Evolutionary conservation across 768 basidiomycete genomes (phyloP), one percentile per base, ranked within the genome.

Genomic region (Lentinula guzmanii): DNA sequence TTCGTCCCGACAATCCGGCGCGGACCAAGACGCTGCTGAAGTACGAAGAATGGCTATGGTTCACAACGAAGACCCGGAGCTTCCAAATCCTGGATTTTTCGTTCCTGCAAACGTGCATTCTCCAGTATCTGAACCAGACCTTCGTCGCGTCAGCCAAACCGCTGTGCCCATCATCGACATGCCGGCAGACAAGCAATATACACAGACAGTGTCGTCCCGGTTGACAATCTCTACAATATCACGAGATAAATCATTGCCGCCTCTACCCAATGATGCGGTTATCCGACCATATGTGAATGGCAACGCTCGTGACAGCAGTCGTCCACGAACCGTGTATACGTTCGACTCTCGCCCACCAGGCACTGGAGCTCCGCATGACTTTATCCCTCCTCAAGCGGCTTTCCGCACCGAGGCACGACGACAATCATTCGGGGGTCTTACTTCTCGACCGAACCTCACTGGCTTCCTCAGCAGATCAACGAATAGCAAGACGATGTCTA

Each of bases 191-290:
- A 46, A 52, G 61, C 69, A 60, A 63, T 64, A 59, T 37, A 60
- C 55, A 48, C 55, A 31, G 51, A 58, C 65, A 13, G 61, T 63
- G 34, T 62, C 63, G 24, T 60, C 66, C 1, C 64, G 68, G 11
- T 65, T 69, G 5, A 64, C 63, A 4, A 66, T 68, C 21, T 61
- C 68, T 4, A 64, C 48, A 65, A 63, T 82, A 59, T 74, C 77
- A 16, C 77, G 87, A 53, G 90, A 93, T 63, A 93, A 93, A 67
- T 87, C 85, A 5, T 73, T 93, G 3, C 91, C 91, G 4, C 91
- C 91, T 9, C 79, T 93, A 45, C 91, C 88, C 2, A 81, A 77
- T 15, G 79, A 79, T 67, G 69, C 75, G 33, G 75, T 75, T 53
- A 72, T 75, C 31, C 78, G 76, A 39, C 68, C 73, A 13, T 74